Conservation (phyloP, 2,329 filamentous ascomycete genomes). For the Boeremia lycopersici region DNA sequence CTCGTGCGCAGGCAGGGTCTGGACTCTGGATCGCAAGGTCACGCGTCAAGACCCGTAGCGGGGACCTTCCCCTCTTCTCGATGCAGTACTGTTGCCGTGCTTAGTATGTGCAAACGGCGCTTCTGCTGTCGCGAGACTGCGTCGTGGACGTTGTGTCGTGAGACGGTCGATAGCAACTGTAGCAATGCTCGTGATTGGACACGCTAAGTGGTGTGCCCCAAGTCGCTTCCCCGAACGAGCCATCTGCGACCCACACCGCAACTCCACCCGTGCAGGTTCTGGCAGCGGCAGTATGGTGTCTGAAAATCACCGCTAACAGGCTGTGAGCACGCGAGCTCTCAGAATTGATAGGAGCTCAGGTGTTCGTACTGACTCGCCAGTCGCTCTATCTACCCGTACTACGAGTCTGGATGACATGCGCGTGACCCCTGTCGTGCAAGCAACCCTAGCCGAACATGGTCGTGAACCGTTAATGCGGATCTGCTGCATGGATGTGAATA, state of each 20-base stretch:
- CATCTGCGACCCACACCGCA: slow-evolving; percentile 1
- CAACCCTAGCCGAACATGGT: slow-evolving; percentile 15
- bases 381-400: not conserved
- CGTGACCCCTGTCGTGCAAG: slow-evolving; percentile 5
- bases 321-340: not conserved
- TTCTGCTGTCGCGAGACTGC: slow-evolving; percentile 1
- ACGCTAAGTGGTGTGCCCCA: not conserved
- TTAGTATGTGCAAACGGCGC: slow-evolving; percentile 7
- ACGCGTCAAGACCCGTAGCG: slow-evolving; percentile 14
- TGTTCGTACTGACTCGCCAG: not conserved
- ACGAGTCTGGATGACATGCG: slow-evolving; percentile 2
- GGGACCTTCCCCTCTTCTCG: slow-evolving; percentile 8
- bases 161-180: not conserved
- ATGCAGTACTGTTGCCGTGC: not conserved
- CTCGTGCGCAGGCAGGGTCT: slow-evolving; percentile 11
- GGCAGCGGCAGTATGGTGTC: not conserved
- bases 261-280: not conserved
- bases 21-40: slow-evolving; percentile 11
- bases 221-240: slow-evolving; percentile 7
- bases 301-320: not conserved
- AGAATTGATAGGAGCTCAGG: not conserved
- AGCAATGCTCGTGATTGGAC: slow-evolving; percentile 12
- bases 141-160: not conserved
- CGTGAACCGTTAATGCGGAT: slow-evolving; percentile 6
- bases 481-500: slow-evolving; percentile 12